phyloP scores from a whole-genome alignment of 2,329 filamentous ascomycete genomes.

The Raffaelea deltoideospora region DNA sequence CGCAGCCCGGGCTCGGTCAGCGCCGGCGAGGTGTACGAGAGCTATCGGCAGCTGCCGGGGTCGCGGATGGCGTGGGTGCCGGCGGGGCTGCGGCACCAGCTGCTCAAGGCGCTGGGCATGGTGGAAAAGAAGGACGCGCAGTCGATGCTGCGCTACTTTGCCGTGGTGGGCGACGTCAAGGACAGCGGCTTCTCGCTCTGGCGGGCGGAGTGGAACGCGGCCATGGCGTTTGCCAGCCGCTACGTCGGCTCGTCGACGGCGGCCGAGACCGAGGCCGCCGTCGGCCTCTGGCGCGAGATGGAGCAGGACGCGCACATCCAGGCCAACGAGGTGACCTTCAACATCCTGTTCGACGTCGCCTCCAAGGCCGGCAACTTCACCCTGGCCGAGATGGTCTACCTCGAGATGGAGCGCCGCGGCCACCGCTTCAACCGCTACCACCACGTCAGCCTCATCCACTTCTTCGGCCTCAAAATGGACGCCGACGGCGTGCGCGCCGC shows the following conservation, averaged over 20 bases:
- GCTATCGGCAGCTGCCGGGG: constrained; percentile 35
- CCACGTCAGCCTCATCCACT: constrained; percentile 69
- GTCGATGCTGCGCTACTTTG: constrained; percentile 70
- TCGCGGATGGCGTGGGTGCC: constrained; percentile 34
- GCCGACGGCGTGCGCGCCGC: constrained; percentile 58
- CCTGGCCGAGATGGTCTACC: constrained; percentile 70
- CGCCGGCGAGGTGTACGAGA: constrained; percentile 29
- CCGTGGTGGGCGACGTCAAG: constrained; percentile 71
- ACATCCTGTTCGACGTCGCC: constrained; percentile 79
- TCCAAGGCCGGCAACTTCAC: constrained; percentile 71
- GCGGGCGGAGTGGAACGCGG: constrained; percentile 64
- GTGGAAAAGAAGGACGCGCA: constrained; percentile 38
- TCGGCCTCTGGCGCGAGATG: constrained; percentile 82
- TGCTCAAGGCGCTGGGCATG: constrained; percentile 55
- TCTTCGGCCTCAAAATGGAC: constrained; percentile 61
- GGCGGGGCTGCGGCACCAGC: constrained; percentile 37
- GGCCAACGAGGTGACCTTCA: constrained; percentile 72
- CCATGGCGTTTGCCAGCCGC: constrained; percentile 63
- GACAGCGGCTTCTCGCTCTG: constrained; percentile 54
- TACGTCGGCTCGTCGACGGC: constrained; percentile 46
- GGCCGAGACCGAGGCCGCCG: constrained; percentile 48
- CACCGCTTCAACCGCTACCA: constrained; percentile 64
- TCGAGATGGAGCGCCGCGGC: constrained; percentile 60
- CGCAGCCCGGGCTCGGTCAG: constrained; percentile 24
- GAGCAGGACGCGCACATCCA: constrained; percentile 52